Percentiles rank a stretch among this genome's conserved stretches.
Conservation (phyloP, 495 filamentous ascomycete species). For the Lichenothelia convexa region DNA sequence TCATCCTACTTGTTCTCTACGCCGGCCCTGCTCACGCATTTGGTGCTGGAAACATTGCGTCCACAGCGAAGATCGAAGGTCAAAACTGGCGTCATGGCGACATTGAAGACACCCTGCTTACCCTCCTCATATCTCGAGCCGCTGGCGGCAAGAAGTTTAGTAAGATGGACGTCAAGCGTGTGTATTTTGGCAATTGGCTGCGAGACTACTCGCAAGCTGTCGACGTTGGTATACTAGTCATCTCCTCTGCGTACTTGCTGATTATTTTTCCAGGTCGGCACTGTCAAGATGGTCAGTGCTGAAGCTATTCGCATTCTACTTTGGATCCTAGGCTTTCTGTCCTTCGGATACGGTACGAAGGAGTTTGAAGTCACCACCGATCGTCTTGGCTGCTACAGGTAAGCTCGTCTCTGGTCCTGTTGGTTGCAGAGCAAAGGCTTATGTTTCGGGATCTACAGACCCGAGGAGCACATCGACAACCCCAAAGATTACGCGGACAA, state of each 20-base stretch:
- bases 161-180: conserved; percentile 70
- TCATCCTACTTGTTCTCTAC: conserved; percentile 40
- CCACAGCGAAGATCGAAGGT: conserved; percentile 61
- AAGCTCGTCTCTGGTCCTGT: too few species aligned
- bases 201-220: conserved; percentile 48
- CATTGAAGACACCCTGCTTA: conserved; percentile 77
- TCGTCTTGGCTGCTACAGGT: conserved; percentile 67
- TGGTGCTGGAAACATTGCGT: conserved; percentile 69
- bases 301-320: conserved; percentile 76
- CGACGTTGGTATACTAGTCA: conserved; percentile 29
- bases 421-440: too few species aligned
- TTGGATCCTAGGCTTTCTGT: conserved; percentile 45
- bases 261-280: conserved; percentile 33
- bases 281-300: conserved; percentile 70
- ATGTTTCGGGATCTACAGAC: conserved; percentile 7
- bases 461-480: conserved; percentile 51
- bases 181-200: conserved; percentile 82
- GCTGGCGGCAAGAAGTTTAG: conserved; percentile 71
- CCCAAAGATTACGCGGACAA: conserved; percentile 70
- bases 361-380: conserved; percentile 87
- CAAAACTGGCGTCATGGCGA: conserved; percentile 91
- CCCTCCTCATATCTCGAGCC: conserved; percentile 43
- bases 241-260: neutral
- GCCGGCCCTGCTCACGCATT: conserved; percentile 56
- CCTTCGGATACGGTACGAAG: conserved; percentile 66